These are phyloP conservation scores for Camelina sativa DNA, from an alignment of 345 rosid species.

Conservation along the genomic window DNA sequence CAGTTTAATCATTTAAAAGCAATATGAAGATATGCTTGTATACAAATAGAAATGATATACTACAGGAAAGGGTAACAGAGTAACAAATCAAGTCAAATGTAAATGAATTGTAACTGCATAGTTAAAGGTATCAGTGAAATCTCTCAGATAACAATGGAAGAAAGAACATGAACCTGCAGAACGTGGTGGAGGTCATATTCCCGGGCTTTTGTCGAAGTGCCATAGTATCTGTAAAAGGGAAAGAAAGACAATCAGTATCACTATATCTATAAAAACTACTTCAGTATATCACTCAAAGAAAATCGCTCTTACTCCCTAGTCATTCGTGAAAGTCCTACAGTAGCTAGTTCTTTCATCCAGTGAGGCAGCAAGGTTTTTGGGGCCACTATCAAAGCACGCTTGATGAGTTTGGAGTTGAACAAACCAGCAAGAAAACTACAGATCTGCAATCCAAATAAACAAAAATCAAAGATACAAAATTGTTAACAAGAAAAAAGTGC, in stretches of 20 bases:
- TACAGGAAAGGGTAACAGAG: background rate
- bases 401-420: constrained; percentile 77
- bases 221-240: constrained; percentile 64
- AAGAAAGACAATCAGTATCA: constrained; percentile 12
- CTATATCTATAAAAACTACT: background rate
- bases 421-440: constrained; percentile 95
- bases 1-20: constrained; percentile 8
- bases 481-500: background rate
- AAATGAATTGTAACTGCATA: constrained; percentile 9
- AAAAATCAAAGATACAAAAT: background rate
- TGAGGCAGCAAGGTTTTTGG: constrained; percentile 94
- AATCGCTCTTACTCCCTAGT: constrained; percentile 78
- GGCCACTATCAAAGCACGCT: constrained; percentile 83
- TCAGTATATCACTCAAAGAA: constrained; percentile 9
- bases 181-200: constrained; percentile 87
- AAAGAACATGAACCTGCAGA: constrained; percentile 64
- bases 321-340: constrained; percentile 81
- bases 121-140: constrained; percentile 15
- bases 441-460: constrained; percentile 57
- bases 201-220: constrained; percentile 73
- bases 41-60: constrained; percentile 11
- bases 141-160: constrained; percentile 27
- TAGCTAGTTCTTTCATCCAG: constrained; percentile 92
- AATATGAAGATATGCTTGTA: constrained; percentile 12
- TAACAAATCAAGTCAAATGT: constrained; percentile 27